Evolutionary conservation across 176 grass and related monocot species (phyloP).

Genomic region (Aegilops tauschii): DNA sequence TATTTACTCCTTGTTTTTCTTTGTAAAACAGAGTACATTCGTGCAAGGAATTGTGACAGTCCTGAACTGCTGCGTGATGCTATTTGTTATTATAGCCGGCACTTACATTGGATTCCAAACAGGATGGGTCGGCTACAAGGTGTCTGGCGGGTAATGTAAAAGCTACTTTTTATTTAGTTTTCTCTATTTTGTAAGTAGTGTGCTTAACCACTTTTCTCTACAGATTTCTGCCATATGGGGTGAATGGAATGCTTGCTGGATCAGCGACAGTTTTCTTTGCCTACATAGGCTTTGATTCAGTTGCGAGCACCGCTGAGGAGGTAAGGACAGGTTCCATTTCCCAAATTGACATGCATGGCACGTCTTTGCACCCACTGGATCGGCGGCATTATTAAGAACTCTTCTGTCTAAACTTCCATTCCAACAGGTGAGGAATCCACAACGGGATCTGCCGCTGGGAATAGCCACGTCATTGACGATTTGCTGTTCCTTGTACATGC

Average conservation of each 20-base stretch:
- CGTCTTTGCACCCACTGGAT: neutral
- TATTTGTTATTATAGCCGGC: slow-evolving; percentile 84
- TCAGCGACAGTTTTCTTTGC: slow-evolving; percentile 86
- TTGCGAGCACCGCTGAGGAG: slow-evolving; percentile 85
- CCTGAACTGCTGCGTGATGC: slow-evolving; percentile 66
- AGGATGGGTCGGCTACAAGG: slow-evolving; percentile 83
- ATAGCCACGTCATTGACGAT: slow-evolving; percentile 56
- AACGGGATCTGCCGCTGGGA: slow-evolving; percentile 69
- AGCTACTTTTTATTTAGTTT: neutral
- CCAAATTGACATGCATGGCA: neutral
- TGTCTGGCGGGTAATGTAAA: slow-evolving; percentile 61
- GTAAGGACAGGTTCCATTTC: slow-evolving; percentile 24
- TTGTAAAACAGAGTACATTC: slow-evolving; percentile 49
- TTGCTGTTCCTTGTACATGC: slow-evolving; percentile 80
- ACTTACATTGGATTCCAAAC: slow-evolving; percentile 78
- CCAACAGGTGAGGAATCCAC: slow-evolving; percentile 72
- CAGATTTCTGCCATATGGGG: slow-evolving; percentile 74
- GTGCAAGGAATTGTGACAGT: slow-evolving; percentile 72
- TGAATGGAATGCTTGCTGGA: slow-evolving; percentile 75
- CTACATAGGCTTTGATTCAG: slow-evolving; percentile 83
- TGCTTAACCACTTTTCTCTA: slow-evolving; percentile 1
- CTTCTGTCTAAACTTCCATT: slow-evolving; percentile 15
- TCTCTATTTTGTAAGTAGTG: neutral
- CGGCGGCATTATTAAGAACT: neutral
- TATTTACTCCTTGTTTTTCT: neutral